These are phyloP conservation scores for Prunus kanzakura DNA, from an alignment of 306 rosid genomes.

Conservation along the genomic window DNA sequence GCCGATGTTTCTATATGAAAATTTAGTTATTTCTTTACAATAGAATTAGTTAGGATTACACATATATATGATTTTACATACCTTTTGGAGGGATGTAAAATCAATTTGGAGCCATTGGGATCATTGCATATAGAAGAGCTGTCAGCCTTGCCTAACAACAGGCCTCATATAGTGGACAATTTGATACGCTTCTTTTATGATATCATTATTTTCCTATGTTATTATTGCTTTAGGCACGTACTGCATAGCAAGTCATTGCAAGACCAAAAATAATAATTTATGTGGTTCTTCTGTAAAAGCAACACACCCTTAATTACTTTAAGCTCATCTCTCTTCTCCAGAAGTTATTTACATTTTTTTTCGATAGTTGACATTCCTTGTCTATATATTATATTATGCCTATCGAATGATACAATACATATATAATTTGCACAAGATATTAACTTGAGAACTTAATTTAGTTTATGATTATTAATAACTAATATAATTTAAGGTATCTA, in stretches of 20 bases:
- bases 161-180: slow-evolving; percentile 21
- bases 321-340: background rate
- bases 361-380: background rate
- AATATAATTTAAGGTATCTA: background rate
- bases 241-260: background rate
- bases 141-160: background rate
- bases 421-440: background rate
- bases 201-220: background rate
- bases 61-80: no score
- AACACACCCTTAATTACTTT: background rate
- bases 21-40: background rate
- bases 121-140: background rate
- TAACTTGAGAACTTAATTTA: background rate
- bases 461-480: no score
- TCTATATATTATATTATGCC: background rate
- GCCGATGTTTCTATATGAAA: no score
- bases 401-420: background rate
- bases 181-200: background rate
- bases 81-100: background rate
- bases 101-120: background rate
- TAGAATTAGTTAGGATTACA: background rate
- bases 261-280: background rate
- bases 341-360: background rate
- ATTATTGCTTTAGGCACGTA: background rate
- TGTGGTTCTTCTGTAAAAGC: background rate